Conservation (phyloP, 306 rosid genomes). For the Quercus rubra region DNA sequence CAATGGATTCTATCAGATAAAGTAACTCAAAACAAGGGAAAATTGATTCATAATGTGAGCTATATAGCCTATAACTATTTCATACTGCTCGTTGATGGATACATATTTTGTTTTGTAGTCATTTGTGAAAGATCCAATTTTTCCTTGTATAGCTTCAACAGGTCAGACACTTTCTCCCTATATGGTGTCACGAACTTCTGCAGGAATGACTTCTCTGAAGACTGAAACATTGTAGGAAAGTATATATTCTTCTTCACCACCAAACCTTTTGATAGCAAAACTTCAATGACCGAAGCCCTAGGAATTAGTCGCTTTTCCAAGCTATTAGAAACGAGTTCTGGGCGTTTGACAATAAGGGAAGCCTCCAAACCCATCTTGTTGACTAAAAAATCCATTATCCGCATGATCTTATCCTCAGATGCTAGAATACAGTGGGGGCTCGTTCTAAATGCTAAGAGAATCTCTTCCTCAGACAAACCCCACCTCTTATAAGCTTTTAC, state of each 20-base stretch:
- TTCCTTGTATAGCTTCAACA: conserved; percentile 29
- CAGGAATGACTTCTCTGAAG: conserved; percentile 14
- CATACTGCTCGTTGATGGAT: not conserved
- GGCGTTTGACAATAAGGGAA: not conserved
- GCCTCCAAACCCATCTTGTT: conserved; percentile 31
- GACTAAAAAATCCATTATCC: conserved; percentile 37
- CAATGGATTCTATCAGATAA: not conserved
- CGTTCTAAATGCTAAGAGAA: conserved; percentile 29
- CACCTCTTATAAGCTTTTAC: conserved; percentile 2
- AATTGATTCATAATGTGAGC: not conserved
- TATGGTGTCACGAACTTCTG: conserved; percentile 16
- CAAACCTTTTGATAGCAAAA: too few relatives aligned
- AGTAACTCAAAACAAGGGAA: too few relatives aligned
- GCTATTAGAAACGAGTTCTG: too few relatives aligned
- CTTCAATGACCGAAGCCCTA: too few relatives aligned
- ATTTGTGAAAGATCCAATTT: not conserved
- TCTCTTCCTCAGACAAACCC: not conserved
- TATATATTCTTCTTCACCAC: not conserved
- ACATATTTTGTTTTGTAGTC: not conserved
- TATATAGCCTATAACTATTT: not conserved
- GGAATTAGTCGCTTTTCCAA: too few relatives aligned
- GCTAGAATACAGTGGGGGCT: conserved; percentile 37
- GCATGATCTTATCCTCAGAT: conserved; percentile 33
- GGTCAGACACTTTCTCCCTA: conserved; percentile 20
- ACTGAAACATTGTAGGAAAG: not conserved